Evolutionary conservation across 768 basidiomycete species (phyloP).

Genomic region (Calocybe gangraenosa): DNA sequence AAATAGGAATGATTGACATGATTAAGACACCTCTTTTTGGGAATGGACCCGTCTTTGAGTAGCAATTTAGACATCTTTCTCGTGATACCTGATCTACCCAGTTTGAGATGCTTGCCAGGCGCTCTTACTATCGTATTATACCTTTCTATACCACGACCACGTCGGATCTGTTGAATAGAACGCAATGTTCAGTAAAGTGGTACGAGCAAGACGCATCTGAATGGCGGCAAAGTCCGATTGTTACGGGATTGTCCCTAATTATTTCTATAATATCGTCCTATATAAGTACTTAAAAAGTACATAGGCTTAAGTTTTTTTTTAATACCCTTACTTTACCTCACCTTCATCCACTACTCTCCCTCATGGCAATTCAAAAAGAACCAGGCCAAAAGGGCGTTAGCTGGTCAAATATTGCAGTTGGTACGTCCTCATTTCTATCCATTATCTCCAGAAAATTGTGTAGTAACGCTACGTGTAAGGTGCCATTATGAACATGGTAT

Average conservation of each 20-base stretch:
- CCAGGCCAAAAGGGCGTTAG: conserved; percentile 89
- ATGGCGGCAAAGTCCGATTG: conserved; percentile 34
- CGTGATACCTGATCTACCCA: conserved; percentile 15
- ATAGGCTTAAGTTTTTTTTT: conserved; percentile 8
- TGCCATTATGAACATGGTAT: conserved; percentile 98
- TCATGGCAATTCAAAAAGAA: conserved; percentile 80
- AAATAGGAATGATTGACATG: conserved; percentile 25
- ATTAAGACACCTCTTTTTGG: not conserved
- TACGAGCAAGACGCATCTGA: conserved; percentile 5
- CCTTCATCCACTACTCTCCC: conserved; percentile 19
- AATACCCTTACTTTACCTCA: conserved; percentile 18
- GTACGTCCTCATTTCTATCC: conserved; percentile 43
- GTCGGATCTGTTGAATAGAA: not conserved
- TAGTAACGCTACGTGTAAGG: conserved; percentile 45
- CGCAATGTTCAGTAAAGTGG: conserved; percentile 8
- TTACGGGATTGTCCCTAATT: conserved; percentile 19
- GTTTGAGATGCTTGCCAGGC: conserved; percentile 11
- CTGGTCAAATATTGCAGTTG: conserved; percentile 95
- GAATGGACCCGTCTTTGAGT: conserved; percentile 6
- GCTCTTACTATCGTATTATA: too few relatives aligned
- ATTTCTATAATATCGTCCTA: too few relatives aligned
- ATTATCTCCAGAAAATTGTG: conserved; percentile 16
- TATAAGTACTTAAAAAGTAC: too few relatives aligned
- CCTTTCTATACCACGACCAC: too few relatives aligned
- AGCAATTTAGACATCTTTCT: conserved; percentile 10